phyloP scores from a whole-genome alignment of 495 filamentous ascomycete genomes.

The Penicillium cataractarum region DNA sequence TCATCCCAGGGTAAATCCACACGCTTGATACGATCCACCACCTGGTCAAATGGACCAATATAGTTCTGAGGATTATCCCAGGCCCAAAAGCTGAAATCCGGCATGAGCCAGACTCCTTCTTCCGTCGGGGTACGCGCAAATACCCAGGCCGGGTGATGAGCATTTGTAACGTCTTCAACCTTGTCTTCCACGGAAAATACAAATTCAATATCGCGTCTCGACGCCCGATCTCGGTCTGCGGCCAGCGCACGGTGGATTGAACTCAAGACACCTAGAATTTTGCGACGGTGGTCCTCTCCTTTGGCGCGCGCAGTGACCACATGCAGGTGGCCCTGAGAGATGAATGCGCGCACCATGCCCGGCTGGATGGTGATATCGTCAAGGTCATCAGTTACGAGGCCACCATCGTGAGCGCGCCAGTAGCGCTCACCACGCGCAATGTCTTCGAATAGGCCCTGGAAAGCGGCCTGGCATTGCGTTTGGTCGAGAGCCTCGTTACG shows the following conservation, averaged over 20 bases:
- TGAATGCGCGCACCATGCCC: slow-evolving; percentile 44
- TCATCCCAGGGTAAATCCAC: slow-evolving; percentile 50
- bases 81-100: slow-evolving; percentile 78
- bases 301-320: slow-evolving; percentile 40
- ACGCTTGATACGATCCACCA: slow-evolving; percentile 51
- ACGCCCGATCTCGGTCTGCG: slow-evolving; percentile 43
- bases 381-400: slow-evolving; percentile 36
- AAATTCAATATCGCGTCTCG: slow-evolving; percentile 67
- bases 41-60: slow-evolving; percentile 60
- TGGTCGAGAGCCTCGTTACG: slow-evolving; percentile 40
- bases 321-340: slow-evolving; percentile 40
- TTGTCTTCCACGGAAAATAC: slow-evolving; percentile 57
- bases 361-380: slow-evolving; percentile 31
- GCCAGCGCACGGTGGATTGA: slow-evolving; percentile 52
- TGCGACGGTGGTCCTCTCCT: slow-evolving; percentile 47
- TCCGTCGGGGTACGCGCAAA: slow-evolving; percentile 47
- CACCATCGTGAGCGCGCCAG: slow-evolving; percentile 33
- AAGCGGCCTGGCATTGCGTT: slow-evolving; percentile 46
- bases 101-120: slow-evolving; percentile 66
- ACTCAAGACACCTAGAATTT: slow-evolving; percentile 48
- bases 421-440: slow-evolving; percentile 38
- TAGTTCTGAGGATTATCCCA: slow-evolving; percentile 65
- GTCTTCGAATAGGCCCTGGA: slow-evolving; percentile 53
- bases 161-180: slow-evolving; percentile 42
- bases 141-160: slow-evolving; percentile 57